Base-by-base conservation (phyloP, 495 filamentous ascomycete genomes). In the Penicillium pulvis region DNA sequence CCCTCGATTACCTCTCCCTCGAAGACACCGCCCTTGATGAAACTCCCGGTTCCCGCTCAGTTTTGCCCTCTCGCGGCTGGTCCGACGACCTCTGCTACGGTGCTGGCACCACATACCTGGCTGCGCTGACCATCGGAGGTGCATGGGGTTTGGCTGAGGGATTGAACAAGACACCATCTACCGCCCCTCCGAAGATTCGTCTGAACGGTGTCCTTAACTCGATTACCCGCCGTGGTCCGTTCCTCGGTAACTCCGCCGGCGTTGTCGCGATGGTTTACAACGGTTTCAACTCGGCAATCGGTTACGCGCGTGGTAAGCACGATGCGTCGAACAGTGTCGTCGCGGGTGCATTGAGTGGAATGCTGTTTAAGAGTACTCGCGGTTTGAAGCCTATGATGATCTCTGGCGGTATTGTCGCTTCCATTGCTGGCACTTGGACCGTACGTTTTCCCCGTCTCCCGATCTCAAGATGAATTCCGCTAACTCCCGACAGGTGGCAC, bases 11-110 rank as follows among this genome's bases (percentile, higher is more conserved):
- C 77, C 83, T 98, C 47, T 84, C 87, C 47, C 89, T 98, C 69
- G 94, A 98, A 79, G 94, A 98, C 65, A 89, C 91, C 24, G 82
- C 87, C 11, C 88, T 98, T 45, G 93, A 92, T 39, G 82, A 93
- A 66, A 83, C 96, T n/a, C 91, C 94, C 51, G 93, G 92, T 66
- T 81, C 85, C 42, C 88, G 88, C 56, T 91, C 92, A 14, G 87
- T 90, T 36, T 83, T 98, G 35, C 95, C 95, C 5, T 96, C 92
- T 28, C 88, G 95, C 70, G 94, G 94, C 64, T 98, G 95, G 87
- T 94, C 90, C 51, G 94, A 98, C 71, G 94, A 98, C 73, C 85
- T 98, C 50, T 98, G 94, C 76, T 98, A 98, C 70, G 95, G 95
- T 66, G 92, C 93, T 24, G 94, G 94, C 55, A 87, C 93, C 36